A percentile compares a stretch with the other conserved stretches of the same genome.
Evolutionary conservation across 805 yeast genomes (phyloP).

Genomic region (Starmerella potacharoeniae): DNA sequence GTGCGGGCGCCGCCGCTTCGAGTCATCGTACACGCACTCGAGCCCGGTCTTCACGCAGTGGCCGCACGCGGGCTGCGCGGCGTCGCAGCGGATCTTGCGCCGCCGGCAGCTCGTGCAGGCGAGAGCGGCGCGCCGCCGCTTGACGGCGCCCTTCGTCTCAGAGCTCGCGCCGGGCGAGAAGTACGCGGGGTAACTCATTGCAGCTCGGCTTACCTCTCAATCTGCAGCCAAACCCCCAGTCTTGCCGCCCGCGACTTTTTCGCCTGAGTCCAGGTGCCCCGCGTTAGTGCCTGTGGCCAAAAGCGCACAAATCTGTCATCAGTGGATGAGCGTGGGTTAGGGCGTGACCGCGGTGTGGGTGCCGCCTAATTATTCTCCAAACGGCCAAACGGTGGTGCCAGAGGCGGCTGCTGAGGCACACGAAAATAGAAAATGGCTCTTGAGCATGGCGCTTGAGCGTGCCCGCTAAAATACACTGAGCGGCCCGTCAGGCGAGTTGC

Average conservation of each 20-base stretch:
- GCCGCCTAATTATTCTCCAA: too few relatives aligned
- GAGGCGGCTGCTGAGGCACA: too few relatives aligned
- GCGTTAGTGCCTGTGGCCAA: not conserved
- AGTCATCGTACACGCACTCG: conserved; percentile 43
- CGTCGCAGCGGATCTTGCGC: conserved; percentile 63
- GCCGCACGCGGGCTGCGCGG: conserved; percentile 52
- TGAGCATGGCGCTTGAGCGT: too few relatives aligned
- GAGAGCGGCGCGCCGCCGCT: conserved; percentile 52
- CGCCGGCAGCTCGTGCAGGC: conserved; percentile 83
- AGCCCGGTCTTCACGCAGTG: conserved; percentile 68
- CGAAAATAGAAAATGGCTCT: too few relatives aligned
- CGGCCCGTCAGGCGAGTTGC: too few relatives aligned
- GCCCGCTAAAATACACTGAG: too few relatives aligned
- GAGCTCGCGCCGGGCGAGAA: not conserved
- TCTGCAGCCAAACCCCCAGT: too few relatives aligned
- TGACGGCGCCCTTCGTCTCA: conserved; percentile 1
- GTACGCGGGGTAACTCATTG: not conserved
- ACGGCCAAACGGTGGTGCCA: too few relatives aligned
- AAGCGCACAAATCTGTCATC: too few relatives aligned
- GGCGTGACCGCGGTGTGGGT: too few relatives aligned
- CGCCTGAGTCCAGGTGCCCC: not conserved
- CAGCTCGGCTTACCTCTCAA: not conserved
- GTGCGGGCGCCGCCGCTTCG: conserved; percentile 22
- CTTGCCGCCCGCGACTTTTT: too few relatives aligned
- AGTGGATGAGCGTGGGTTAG: too few relatives aligned